A percentile compares a stretch with the other conserved stretches of the same genome.
These are phyloP conservation scores for Epichloe amarillans DNA, from an alignment of 2,329 filamentous ascomycete genomes.

Conservation along the genomic window DNA sequence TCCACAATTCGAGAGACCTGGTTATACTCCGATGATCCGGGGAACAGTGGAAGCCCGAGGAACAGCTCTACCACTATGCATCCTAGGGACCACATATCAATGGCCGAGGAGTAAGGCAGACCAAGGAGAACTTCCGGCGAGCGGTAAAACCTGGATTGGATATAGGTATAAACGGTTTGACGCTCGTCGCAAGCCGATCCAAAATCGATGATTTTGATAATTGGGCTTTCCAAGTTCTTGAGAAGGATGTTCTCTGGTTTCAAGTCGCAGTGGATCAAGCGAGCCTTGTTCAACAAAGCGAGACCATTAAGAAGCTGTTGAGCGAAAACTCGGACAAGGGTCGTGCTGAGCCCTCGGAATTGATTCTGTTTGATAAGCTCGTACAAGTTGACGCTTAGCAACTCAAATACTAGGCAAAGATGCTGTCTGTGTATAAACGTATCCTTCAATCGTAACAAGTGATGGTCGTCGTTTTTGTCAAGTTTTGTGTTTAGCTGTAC, in stretches of 20 bases:
- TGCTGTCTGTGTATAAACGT: constrained; percentile 98
- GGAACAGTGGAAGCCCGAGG: constrained; percentile 84
- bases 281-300: constrained; percentile 85
- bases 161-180: constrained; percentile 98
- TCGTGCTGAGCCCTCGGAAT: constrained; percentile 93
- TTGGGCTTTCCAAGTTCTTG: constrained; percentile 96
- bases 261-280: constrained; percentile 92
- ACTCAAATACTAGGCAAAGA: constrained; percentile 89
- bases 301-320: constrained; percentile 91
- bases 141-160: constrained; percentile 94
- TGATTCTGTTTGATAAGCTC: constrained; percentile 99
- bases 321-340: constrained; percentile 90
- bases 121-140: constrained; percentile 94
- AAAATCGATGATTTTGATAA: constrained; percentile 99
- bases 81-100: constrained; percentile 98
- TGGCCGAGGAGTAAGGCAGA: constrained; percentile 91
- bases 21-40: constrained; percentile 96
- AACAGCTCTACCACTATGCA: constrained; percentile 98
- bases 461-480: constrained; percentile 98
- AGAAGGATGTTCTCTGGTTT: constrained; percentile 97
- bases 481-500: constrained; percentile 86
- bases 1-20: constrained; percentile 95
- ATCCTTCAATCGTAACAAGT: constrained; percentile 85
- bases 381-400: constrained; percentile 94
- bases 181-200: constrained; percentile 96